Base-by-base conservation (phyloP, 2,329 filamentous ascomycete genomes). In the Diaporthe destruens region DNA sequence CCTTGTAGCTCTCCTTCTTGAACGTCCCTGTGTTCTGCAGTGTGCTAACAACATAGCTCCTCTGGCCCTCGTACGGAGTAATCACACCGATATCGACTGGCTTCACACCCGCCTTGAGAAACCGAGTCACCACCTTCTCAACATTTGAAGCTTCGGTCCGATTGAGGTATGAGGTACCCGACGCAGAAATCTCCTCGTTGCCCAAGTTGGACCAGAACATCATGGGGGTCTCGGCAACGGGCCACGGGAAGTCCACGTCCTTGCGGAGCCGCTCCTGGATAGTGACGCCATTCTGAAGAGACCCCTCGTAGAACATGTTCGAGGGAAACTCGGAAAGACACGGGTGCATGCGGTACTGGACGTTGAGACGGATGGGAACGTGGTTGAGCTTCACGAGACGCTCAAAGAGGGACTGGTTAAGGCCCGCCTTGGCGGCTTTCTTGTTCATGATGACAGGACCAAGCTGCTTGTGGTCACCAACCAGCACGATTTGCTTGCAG, bases 371-470 rank as follows among this genome's bases (percentile, higher is more conserved):
- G 77, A 98, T 98, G 9, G 96, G 96, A 51, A 93, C 91, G 78
- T 95, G 93, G 56, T 93, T 93, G n/a, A 98, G 89, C 78, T 96
- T 94, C 77, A 98, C 95, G 66, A 99, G 88, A 78, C 96, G 94
- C 85, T 99, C 96, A 79, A 99, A 99, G 12, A 99, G 87, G n/a
- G 96, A 98, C 82, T 98, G 96, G 83, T 98, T 98, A 20, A 99
- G 87, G 74, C 96, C 96, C 71, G 96, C 96, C 84, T 98, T 98
- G 74, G 96, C 96, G 18, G 96, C 96, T 84, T 98, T 98, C 88
- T 99, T 99, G 88, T 99, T 99, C 96, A 99, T 99, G 80, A 99
- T 98, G 78, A 99, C 96, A 1, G 96, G 96, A 0, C 96, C 96
- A 76, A 99, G 90, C 82, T 99, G 96, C 83, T 98, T 97, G 83